Conservation (phyloP, 106 monocot genomes). For the Dioscorea alata region DNA sequence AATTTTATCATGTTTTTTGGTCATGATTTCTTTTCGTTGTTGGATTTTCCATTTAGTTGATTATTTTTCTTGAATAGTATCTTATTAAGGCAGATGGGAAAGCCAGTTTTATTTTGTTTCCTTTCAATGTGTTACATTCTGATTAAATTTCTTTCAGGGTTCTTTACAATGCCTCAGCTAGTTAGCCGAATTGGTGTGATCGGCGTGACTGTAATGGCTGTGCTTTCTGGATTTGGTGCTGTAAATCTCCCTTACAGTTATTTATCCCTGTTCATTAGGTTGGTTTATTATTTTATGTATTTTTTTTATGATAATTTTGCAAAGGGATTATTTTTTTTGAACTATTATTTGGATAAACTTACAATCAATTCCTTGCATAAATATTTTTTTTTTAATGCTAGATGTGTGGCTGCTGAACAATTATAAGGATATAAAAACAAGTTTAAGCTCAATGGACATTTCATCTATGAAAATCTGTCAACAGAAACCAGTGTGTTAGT, state of each 20-base stretch:
- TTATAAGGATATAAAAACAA: too few species aligned
- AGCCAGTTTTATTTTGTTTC: not conserved
- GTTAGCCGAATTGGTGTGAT: conserved; percentile 97
- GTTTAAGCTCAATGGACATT: too few species aligned
- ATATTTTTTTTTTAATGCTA: too few species aligned
- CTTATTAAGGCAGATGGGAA: too few species aligned
- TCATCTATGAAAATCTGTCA: too few species aligned
- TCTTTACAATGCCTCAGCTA: conserved; percentile 86
- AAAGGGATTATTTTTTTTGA: too few species aligned
- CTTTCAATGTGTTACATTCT: not conserved
- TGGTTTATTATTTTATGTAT: not conserved
- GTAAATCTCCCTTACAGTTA: conserved; percentile 95
- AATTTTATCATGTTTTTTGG: not conserved
- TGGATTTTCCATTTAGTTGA: not conserved
- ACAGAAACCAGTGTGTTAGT: too few species aligned
- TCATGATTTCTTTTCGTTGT: not conserved
- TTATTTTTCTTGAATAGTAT: not conserved
- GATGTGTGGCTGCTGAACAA: too few species aligned
- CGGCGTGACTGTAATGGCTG: conserved; percentile 94
- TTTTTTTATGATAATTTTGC: not conserved
- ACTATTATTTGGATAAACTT: too few species aligned
- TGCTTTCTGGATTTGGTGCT: conserved; percentile 96
- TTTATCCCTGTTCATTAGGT: conserved; percentile 99
- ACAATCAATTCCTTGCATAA: too few species aligned
- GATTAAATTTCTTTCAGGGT: conserved; percentile 48